Base-by-base conservation (phyloP, 441 rosid genomes). In the Omphalea diandra region DNA sequence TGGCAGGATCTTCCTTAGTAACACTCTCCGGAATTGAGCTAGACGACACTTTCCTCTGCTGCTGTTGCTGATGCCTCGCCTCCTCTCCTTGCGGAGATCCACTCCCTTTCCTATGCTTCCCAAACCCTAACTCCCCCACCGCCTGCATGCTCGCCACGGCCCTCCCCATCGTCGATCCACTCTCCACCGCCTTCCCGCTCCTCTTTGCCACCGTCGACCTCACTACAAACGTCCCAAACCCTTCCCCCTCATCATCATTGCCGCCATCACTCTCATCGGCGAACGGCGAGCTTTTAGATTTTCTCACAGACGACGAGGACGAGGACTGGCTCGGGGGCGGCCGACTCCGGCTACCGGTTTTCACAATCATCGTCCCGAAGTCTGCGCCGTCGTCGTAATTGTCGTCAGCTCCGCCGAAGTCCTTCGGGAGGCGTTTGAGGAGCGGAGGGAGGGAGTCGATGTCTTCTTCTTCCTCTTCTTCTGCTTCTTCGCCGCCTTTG, bases 1-100 rank as follows among this genome's bases (percentile, higher is more conserved):
- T 81, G 26, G 91, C 80, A 56, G 99, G 98, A 83, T 95, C 99
- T 78, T 93, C 97, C 69, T 82, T 83, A 22, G 85, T 88, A 73
- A 95, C 85, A 75, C 89, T 85, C 18, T 95, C 98, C 0, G 99
- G 96, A 79, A 93, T 85, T 14, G 98, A 95, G 62, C 97, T 90
- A 3, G 88, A 75, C 1, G 98, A 93, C 71, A 90, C 75, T 77
- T 85, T 93, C 71, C 85, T 86, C 73, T 70, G 81, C 76, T 69
- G 81, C 70, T 66, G 81, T 68, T 66, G 82, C 67, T 74, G 76
- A 44, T 61, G 76, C 76, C 65, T 72, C 9, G 69, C 81, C 32
- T 87, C 92, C 24, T 71, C 86, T 62, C 69, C 82, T 83, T 31
- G 80, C 32, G 81, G 68, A 70, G 86, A 69, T 24, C 82, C 87